Base-by-base conservation (phyloP, 805 yeast species). In the Ogataea nonfermentans region DNA sequence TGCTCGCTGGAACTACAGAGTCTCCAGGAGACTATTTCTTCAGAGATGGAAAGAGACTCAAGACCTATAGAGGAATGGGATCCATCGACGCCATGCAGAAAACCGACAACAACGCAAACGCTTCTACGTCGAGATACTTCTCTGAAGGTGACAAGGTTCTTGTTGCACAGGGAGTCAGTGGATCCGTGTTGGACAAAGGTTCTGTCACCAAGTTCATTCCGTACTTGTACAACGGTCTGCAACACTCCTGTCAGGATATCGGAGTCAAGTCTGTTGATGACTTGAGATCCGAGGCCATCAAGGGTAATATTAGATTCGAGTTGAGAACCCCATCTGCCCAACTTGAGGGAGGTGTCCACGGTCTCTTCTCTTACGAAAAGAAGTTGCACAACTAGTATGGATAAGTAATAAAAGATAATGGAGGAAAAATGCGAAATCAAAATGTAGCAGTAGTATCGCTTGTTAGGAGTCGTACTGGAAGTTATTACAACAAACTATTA, bases 21-120 rank as follows among this genome's bases (percentile, higher is more conserved):
- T 84, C 98, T 48, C 99, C 99, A 58, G 99, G 99, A 70, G 90
- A 86, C 60, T 93, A 90, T 76, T 93, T 86, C 73, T 93, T 82
- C 84, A 81, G 95, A 64, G 99, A 93, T 62, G 99, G 99, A 64
- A 82, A 93, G 76, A 85, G 99, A 72, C 80, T 93, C 68, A 93
- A 93, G 79, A 70, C 88, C 46, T 93, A 93, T 79, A 84, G 99
- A 73, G 99, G 99, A 73, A 93, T 93, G 99, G 99, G 99, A 57
- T 91, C 98, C 29, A 82, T 93, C 57, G 99, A 91, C 67, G 99
- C 99, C 53, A 91, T 91, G 98, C 91, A 90, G 77, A 78, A 76
- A 62, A 87, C 97, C 49, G 80, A 81, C 53, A 76, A 73, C 59
- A 79, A 79, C 65, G 96, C 95, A 58, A 93, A 93, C 62, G 99